Evolutionary conservation across 805 yeast species (phyloP).

Genomic region (Lipomyces lipofer): DNA sequence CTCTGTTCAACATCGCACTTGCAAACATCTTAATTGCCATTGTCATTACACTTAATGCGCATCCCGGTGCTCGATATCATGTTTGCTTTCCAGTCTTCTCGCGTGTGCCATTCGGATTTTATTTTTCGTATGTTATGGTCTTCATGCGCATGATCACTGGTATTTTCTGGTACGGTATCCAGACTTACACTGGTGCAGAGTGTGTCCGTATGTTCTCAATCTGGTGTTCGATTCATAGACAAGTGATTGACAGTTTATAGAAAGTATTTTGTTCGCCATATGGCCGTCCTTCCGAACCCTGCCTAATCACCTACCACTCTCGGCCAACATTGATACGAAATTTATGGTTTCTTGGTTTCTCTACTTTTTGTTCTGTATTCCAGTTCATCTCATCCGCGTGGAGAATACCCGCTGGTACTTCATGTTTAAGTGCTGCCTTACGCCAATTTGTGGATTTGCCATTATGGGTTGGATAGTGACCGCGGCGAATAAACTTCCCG

Average conservation of each 20-base stretch:
- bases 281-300: slow-evolving; percentile 19
- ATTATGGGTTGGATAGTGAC: slow-evolving; percentile 74
- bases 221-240: neutral
- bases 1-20: slow-evolving; percentile 47
- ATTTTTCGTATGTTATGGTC: slow-evolving; percentile 47
- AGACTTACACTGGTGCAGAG: slow-evolving; percentile 79
- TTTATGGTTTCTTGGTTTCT: slow-evolving; percentile 10
- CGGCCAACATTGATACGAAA: slow-evolving; percentile 14
- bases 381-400: slow-evolving; percentile 16
- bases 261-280: slow-evolving; percentile 52
- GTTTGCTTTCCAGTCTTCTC: slow-evolving; percentile 50
- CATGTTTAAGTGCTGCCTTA: slow-evolving; percentile 63
- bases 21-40: slow-evolving; percentile 45
- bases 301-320: slow-evolving; percentile 11
- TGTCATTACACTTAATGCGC: slow-evolving; percentile 47
- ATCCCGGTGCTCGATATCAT: slow-evolving; percentile 52
- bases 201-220: slow-evolving; percentile 56
- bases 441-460: slow-evolving; percentile 66
- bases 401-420: slow-evolving; percentile 24
- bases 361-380: slow-evolving; percentile 16
- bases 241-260: neutral
- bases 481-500: neutral
- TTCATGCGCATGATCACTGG: slow-evolving; percentile 86
- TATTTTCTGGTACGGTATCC: slow-evolving; percentile 85
- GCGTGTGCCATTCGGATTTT: slow-evolving; percentile 49